phyloP scores from a whole-genome alignment of 495 filamentous ascomycete genomes.

The Aspergillus nanangensis region DNA sequence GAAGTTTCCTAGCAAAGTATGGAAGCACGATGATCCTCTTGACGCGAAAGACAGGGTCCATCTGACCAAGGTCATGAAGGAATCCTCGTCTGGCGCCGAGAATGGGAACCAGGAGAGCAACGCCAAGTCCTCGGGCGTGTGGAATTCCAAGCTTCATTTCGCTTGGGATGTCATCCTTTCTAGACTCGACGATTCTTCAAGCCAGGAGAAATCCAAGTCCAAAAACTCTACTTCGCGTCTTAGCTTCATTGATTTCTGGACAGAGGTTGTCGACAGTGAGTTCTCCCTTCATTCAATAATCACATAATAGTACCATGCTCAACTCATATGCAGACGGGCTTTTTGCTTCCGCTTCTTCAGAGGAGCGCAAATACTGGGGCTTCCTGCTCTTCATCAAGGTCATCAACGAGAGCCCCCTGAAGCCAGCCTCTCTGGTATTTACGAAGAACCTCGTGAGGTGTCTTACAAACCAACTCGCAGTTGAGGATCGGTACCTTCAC shows the following conservation, averaged over 20 bases:
- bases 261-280: conserved; percentile 80
- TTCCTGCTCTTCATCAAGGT: conserved; percentile 79
- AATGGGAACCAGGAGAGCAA: conserved; percentile 35
- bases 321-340: conserved; percentile 62
- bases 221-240: conserved; percentile 32
- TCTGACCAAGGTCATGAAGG: conserved; percentile 74
- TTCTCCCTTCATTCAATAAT: conserved; percentile 10
- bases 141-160: conserved; percentile 79
- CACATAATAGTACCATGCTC: conserved; percentile 5
- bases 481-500: conserved; percentile 82
- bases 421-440: conserved; percentile 57
- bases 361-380: conserved; percentile 85
- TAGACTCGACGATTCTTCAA: conserved; percentile 26
- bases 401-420: conserved; percentile 45
- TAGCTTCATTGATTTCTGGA: conserved; percentile 78
- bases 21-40: conserved; percentile 69
- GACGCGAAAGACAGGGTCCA: conserved; percentile 53
- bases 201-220: conserved; percentile 23
- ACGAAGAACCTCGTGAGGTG: conserved; percentile 78
- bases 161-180: conserved; percentile 77
- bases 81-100: conserved; percentile 55
- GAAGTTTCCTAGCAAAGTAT: conserved; percentile 62
- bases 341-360: conserved; percentile 73
- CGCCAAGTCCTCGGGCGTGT: conserved; percentile 62
- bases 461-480: conserved; percentile 79